These are phyloP conservation scores for Phytophthora boehmeriae DNA, from an alignment of 352 stramenopile genomes.

Conservation along the genomic window DNA sequence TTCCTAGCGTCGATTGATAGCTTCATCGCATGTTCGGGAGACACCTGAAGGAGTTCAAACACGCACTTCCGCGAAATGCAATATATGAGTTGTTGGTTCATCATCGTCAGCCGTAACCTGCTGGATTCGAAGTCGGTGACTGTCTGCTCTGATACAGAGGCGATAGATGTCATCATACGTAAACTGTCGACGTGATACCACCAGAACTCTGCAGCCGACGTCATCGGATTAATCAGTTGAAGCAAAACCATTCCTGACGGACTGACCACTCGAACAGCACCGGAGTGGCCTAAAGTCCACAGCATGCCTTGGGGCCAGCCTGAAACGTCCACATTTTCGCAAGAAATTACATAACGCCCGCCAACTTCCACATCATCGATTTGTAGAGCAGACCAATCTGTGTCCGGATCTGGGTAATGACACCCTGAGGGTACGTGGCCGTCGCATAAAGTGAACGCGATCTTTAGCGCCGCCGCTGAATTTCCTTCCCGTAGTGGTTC, in stretches of 20 bases:
- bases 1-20: conserved; percentile 46
- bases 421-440: conserved; percentile 79
- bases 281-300: conserved; percentile 70
- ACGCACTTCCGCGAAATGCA: conserved; percentile 63
- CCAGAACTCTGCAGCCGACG: conserved; percentile 61
- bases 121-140: conserved; percentile 50
- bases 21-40: conserved; percentile 66
- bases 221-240: conserved; percentile 61
- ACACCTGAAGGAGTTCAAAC: conserved; percentile 63
- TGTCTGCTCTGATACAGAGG: conserved; percentile 41
- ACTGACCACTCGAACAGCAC: conserved; percentile 53
- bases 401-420: conserved; percentile 79
- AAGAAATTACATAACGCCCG: conserved; percentile 54
- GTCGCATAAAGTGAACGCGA: conserved; percentile 81
- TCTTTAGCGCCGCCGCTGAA: conserved; percentile 73
- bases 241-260: conserved; percentile 65
- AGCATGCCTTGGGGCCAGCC: conserved; percentile 60
- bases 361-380: conserved; percentile 81
- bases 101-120: conserved; percentile 34
- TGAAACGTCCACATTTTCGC: conserved; percentile 34
- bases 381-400: conserved; percentile 77
- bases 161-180: conserved; percentile 17
- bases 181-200: conserved; percentile 75
- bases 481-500: conserved; percentile 81
- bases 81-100: conserved; percentile 59